Percentiles rank a stretch among this genome's conserved stretches.
These are phyloP conservation scores for Alternaria sp. DNA, from an alignment of 2,329 filamentous ascomycete genomes.

Conservation along the genomic window DNA sequence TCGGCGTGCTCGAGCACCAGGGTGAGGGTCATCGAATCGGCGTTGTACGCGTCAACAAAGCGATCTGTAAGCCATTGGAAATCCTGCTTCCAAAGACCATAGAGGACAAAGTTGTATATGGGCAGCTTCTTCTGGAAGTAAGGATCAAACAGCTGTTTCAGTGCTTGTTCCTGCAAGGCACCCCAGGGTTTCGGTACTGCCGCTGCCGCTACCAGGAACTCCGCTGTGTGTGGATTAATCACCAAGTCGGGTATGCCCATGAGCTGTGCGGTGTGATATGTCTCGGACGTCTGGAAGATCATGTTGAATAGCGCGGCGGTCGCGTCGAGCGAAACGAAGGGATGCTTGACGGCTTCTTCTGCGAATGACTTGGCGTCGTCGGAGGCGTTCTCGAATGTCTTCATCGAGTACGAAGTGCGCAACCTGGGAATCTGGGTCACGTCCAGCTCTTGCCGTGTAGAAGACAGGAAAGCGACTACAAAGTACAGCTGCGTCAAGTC, in stretches of 20 bases:
- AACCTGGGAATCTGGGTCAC: slow-evolving; percentile 84
- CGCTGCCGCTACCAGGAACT: slow-evolving; percentile 79
- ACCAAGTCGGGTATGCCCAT: slow-evolving; percentile 66
- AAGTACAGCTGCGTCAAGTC: slow-evolving; percentile 92
- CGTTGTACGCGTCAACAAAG: slow-evolving; percentile 77
- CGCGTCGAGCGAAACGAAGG: slow-evolving; percentile 86
- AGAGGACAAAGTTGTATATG: slow-evolving; percentile 85
- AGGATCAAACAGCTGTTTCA: slow-evolving; percentile 79
- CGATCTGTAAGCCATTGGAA: slow-evolving; percentile 83
- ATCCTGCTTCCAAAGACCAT: slow-evolving; percentile 91
- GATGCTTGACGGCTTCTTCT: slow-evolving; percentile 76
- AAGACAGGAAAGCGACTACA: slow-evolving; percentile 82
- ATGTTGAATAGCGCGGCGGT: slow-evolving; percentile 71
- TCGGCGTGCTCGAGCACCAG: slow-evolving; percentile 80
- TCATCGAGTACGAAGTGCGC: slow-evolving; percentile 73
- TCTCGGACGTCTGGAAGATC: slow-evolving; percentile 64
- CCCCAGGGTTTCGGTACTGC: slow-evolving; percentile 81
- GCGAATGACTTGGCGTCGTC: slow-evolving; percentile 66
- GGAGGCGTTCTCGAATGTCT: slow-evolving; percentile 67
- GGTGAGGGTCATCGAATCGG: slow-evolving; percentile 70
- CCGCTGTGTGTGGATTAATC: slow-evolving; percentile 74
- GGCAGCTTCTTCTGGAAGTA: slow-evolving; percentile 81
- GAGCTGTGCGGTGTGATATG: slow-evolving; percentile 62
- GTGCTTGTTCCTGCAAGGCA: slow-evolving; percentile 73
- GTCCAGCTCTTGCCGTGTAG: slow-evolving; percentile 78